Evolutionary conservation across 73 alveolate species (phyloP), one percentile per base, ranked within the genome.

Genomic region (Tetrahymena elliotti): DNA sequence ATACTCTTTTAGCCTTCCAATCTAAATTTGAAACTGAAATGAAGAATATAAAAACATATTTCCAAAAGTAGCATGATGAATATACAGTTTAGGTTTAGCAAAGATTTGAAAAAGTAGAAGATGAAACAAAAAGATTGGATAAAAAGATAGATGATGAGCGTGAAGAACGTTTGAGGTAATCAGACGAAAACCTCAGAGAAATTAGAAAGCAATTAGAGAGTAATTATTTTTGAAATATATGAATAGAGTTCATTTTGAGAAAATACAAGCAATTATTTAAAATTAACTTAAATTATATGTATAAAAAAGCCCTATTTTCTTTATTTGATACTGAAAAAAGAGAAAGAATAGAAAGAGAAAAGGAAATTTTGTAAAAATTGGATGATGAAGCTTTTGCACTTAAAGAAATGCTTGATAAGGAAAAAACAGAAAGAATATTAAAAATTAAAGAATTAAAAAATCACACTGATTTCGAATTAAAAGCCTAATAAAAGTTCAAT

Each of bases 1-100:
- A 98, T 95, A 98, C 99, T 83, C 96, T 98, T 53, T 98, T 97
- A 88, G 99, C 99, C 9, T 98, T 98, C 96, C 96, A 97, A 93
- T 98, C 99, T 38, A 98, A 98, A 96, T 98, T 98, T 95, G 95
- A 97, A 53, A 96, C 97, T 54, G 95, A 96, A 39, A 95, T 98
- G 83, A 94, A 96, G 96, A 95, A 96, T 53, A 95, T 98, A 93
- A 97, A 96, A 94, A 98, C 97, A 37, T 98, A 97, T 37, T 97
- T 97, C 93, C 97, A 97, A 52, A 96, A 93, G 93, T 95, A 98
- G 84, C 98, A 96, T 94, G 97, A 96, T 35, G 95, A 54, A 31
- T 93, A 94, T 95, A 97, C 97, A 68, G 96, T 96, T 34, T 93
- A 93, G 36, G 95, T 96, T 36, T 95, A 97, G 53, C 96, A 97